Percentiles rank a stretch among this genome's conserved stretches.
These are phyloP conservation scores for Xerocomus spinulosus DNA, from an alignment of 768 basidiomycete species.

Conservation along the genomic window DNA sequence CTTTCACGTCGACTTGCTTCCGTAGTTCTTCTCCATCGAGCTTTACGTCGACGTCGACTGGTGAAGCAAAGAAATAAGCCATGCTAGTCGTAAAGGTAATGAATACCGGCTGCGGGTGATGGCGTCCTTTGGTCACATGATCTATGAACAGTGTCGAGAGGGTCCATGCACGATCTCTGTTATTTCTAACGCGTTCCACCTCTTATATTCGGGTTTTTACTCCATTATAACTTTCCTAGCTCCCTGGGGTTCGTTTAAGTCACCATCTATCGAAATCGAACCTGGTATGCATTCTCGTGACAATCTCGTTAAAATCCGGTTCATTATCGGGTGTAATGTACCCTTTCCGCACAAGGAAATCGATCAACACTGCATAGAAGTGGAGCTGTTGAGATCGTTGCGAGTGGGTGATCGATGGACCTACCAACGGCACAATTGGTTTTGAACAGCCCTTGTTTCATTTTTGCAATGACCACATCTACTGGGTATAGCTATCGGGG, in stretches of 20 bases:
- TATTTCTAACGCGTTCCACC: no score
- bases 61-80: constrained; percentile 87
- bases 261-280: constrained; percentile 62
- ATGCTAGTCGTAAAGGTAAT: constrained; percentile 25
- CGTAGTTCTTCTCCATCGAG: constrained; percentile 83
- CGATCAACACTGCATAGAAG: constrained; percentile 71
- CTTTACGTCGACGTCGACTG: constrained; percentile 87
- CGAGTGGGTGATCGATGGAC: constrained; percentile 22
- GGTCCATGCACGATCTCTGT: no score
- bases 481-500: constrained; percentile 58
- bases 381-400: no score
- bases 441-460: constrained; percentile 79
- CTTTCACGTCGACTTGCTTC: constrained; percentile 86
- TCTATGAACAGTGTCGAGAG: no score
- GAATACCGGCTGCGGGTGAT: constrained; percentile 2
- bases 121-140: constrained; percentile 13
- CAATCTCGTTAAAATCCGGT: constrained; percentile 72
- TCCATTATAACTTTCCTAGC: neutral
- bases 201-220: no score
- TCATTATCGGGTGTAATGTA: constrained; percentile 86
- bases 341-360: constrained; percentile 85
- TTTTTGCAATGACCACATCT: constrained; percentile 53
- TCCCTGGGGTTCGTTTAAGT: neutral
- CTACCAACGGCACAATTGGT: constrained; percentile 84
- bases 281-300: constrained; percentile 65